A percentile compares a stretch with the other conserved stretches of the same genome.
Conservation (phyloP, 75 land plant species). For the Cunninghamia lanceolata region DNA sequence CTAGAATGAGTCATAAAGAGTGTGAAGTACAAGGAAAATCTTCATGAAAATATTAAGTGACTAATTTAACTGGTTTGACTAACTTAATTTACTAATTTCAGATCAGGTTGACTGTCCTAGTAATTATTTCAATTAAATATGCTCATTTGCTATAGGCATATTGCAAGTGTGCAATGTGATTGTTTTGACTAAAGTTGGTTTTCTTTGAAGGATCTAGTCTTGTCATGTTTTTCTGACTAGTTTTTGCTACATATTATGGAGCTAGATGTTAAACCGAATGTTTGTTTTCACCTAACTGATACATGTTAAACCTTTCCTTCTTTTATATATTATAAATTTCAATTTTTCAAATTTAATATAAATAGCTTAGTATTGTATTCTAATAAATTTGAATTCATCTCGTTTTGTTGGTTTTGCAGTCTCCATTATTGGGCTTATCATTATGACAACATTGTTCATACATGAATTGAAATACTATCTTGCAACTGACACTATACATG, state of each 20-base stretch:
- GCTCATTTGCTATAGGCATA: background rate
- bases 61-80: too few relatives aligned
- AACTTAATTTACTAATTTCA: too few relatives aligned
- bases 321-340: background rate
- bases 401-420: conserved; percentile 42
- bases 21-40: too few relatives aligned
- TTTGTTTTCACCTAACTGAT: background rate
- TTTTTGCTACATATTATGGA: background rate
- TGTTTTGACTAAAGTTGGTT: background rate
- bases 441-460: conserved; percentile 77
- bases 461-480: conserved; percentile 87
- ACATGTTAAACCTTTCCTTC: background rate
- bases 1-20: too few relatives aligned
- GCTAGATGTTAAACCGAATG: background rate
- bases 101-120: background rate
- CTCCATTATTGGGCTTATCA: conserved; percentile 66
- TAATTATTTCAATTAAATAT: background rate
- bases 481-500: conserved; percentile 73
- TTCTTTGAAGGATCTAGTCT: background rate
- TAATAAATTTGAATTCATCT: background rate
- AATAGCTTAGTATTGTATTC: background rate
- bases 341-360: background rate
- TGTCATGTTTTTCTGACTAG: background rate
- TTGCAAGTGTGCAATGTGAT: background rate
- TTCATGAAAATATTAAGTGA: too few relatives aligned